Percentiles rank a stretch among this genome's conserved stretches.
Conservation (phyloP, 2,329 filamentous ascomycete genomes). For the Ilyonectria destructans region DNA sequence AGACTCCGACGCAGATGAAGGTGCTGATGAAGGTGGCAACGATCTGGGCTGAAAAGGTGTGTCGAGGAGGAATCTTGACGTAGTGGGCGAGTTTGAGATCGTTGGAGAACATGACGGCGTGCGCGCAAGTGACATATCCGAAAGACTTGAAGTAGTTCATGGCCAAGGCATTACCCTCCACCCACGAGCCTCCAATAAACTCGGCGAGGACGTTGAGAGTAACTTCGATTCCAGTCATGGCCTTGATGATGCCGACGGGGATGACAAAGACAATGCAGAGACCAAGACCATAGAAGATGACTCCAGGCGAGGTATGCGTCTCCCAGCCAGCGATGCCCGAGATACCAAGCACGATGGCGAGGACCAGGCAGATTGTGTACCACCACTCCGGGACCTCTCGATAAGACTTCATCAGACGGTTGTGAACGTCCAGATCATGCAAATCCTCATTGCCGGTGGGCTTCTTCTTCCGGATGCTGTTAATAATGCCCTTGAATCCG, state of each 20-base stretch:
- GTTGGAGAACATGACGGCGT: constrained; percentile 67
- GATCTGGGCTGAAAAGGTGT: constrained; percentile 74
- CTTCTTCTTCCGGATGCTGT: constrained; percentile 62
- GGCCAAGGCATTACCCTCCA: constrained; percentile 66
- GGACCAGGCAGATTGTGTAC: constrained; percentile 62
- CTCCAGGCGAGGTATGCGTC: constrained; percentile 66
- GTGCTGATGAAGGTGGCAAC: constrained; percentile 70
- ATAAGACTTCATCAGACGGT: constrained; percentile 65
- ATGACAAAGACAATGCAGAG: constrained; percentile 68
- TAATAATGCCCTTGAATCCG: constrained; percentile 65
- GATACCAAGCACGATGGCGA: constrained; percentile 63
- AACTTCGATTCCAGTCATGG: constrained; percentile 68
- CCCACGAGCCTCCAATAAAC: constrained; percentile 67
- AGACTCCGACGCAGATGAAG: constrained; percentile 65
- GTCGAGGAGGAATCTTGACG: constrained; percentile 74
- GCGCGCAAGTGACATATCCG: constrained; percentile 65
- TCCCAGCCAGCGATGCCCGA: constrained; percentile 65
- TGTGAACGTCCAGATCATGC: constrained; percentile 64
- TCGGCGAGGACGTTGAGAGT: constrained; percentile 69
- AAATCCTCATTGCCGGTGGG: constrained; percentile 55
- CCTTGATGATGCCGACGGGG: constrained; percentile 68
- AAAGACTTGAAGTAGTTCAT: constrained; percentile 72
- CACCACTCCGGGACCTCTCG: constrained; percentile 70
- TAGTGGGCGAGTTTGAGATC: constrained; percentile 69
- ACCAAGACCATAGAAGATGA: constrained; percentile 67